These are phyloP conservation scores for Acidomyces sp. DNA, from an alignment of 495 filamentous ascomycete species.

Conservation along the genomic window DNA sequence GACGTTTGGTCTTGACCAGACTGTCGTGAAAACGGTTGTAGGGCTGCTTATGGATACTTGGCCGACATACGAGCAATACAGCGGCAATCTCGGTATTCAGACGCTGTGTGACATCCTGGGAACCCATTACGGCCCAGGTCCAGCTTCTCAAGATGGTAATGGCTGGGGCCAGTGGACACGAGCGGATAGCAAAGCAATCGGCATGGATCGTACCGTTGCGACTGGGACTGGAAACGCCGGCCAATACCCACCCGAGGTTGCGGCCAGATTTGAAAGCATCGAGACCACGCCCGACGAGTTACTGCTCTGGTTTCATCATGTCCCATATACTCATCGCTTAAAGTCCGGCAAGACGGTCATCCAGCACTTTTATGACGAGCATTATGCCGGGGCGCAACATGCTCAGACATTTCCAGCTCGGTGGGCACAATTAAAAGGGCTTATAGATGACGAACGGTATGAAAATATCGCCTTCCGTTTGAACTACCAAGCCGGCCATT, in stretches of 20 bases:
- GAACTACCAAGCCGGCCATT: constrained; percentile 54
- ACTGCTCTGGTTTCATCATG: constrained; percentile 65
- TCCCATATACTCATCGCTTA: constrained; percentile 51
- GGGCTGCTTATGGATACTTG: constrained; percentile 56
- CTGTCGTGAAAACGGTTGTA: constrained; percentile 45
- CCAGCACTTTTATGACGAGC: constrained; percentile 63
- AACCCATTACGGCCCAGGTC: constrained; percentile 55
- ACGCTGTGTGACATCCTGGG: constrained; percentile 56
- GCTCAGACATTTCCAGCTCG: constrained; percentile 43
- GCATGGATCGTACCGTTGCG: constrained; percentile 57
- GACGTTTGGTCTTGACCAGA: constrained; percentile 44
- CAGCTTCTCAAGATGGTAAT: constrained; percentile 53
- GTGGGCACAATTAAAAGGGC: constrained; percentile 43
- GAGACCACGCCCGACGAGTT: constrained; percentile 56
- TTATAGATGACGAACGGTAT: constrained; percentile 50
- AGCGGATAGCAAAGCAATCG: constrained; percentile 44
- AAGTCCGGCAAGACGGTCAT: constrained; percentile 57
- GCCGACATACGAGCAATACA: constrained; percentile 59
- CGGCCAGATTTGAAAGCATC: constrained; percentile 42
- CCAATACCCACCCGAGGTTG: constrained; percentile 51
- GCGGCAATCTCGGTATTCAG: constrained; percentile 57
- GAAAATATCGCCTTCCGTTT: constrained; percentile 43
- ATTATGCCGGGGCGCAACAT: constrained; percentile 48
- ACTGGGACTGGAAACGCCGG: constrained; percentile 54
- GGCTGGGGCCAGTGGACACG: constrained; percentile 64